These are phyloP conservation scores for Colletotrichum sp. DNA, from an alignment of 2,329 filamentous ascomycete species.

Conservation along the genomic window DNA sequence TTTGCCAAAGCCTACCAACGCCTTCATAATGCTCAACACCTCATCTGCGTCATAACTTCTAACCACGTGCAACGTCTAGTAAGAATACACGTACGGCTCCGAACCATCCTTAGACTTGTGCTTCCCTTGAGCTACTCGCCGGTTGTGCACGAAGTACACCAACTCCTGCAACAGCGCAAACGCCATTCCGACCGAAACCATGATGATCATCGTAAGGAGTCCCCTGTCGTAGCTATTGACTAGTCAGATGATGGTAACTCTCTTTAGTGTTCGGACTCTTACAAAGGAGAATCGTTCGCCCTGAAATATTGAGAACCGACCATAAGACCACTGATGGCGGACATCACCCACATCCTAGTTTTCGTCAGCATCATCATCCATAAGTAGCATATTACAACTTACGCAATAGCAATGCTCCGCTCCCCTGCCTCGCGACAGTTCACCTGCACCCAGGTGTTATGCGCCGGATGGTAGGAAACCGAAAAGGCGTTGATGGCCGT, in stretches of 20 bases:
- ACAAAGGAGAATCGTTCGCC: conserved; percentile 44
- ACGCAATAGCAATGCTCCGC: conserved; percentile 55
- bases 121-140: conserved; percentile 27
- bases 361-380: background rate
- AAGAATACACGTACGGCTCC: conserved; percentile 21
- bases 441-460: conserved; percentile 58
- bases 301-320: conserved; percentile 56
- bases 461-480: conserved; percentile 58
- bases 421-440: conserved; percentile 53
- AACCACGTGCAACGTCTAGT: background rate
- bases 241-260: background rate
- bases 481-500: conserved; percentile 55
- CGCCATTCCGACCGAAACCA: conserved; percentile 45
- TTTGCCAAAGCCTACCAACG: background rate
- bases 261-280: conserved; percentile 15
- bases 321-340: conserved; percentile 55
- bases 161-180: conserved; percentile 44
- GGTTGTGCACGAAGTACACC: conserved; percentile 44
- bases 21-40: background rate
- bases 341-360: conserved; percentile 50
- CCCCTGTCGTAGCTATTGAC: conserved; percentile 45
- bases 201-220: conserved; percentile 48
- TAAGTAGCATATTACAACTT: conserved; percentile 20
- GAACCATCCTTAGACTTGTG: conserved; percentile 20
- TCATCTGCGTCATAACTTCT: background rate